Evolutionary conservation across 2,329 filamentous ascomycete species (phyloP).

Genomic region (Lecanicillium sp.): DNA sequence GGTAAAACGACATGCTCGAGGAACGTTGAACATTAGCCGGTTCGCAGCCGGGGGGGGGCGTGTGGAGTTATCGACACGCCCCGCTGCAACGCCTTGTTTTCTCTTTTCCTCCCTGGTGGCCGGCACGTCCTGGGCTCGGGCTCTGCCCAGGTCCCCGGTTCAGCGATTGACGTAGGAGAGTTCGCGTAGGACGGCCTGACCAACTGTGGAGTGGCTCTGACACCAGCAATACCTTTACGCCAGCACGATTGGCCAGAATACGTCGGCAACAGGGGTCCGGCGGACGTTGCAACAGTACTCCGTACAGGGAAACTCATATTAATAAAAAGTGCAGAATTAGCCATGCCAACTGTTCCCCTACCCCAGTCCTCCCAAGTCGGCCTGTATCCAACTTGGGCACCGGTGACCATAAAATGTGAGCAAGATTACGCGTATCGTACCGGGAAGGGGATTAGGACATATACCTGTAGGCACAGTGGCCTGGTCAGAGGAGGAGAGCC

Average conservation of each 20-base stretch:
- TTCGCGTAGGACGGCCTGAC: neutral
- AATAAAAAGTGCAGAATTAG: neutral
- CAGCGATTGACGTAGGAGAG: conserved; percentile 5
- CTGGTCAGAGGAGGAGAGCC: no score
- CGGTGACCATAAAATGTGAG: no score
- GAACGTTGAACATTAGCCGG: no score
- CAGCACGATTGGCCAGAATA: conserved; percentile 9
- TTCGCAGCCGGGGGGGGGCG: no score
- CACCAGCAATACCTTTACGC: neutral
- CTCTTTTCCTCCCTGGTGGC: conserved; percentile 7
- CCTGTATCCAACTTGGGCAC: no score
- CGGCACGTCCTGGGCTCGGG: conserved; percentile 7
- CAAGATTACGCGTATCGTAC: no score
- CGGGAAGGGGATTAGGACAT: no score
- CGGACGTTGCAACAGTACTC: neutral
- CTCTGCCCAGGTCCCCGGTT: conserved; percentile 5
- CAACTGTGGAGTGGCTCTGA: conserved; percentile 3
- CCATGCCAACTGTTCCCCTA: neutral
- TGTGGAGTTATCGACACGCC: no score
- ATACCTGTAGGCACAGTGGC: no score
- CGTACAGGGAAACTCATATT: neutral
- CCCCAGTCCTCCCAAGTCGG: no score
- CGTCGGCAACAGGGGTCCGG: neutral
- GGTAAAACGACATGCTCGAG: no score
- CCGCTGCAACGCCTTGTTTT: neutral